Percentiles rank a stretch among this genome's conserved stretches.
Conservation (phyloP, 257 asterid species). For the Verbascum thapsus region DNA sequence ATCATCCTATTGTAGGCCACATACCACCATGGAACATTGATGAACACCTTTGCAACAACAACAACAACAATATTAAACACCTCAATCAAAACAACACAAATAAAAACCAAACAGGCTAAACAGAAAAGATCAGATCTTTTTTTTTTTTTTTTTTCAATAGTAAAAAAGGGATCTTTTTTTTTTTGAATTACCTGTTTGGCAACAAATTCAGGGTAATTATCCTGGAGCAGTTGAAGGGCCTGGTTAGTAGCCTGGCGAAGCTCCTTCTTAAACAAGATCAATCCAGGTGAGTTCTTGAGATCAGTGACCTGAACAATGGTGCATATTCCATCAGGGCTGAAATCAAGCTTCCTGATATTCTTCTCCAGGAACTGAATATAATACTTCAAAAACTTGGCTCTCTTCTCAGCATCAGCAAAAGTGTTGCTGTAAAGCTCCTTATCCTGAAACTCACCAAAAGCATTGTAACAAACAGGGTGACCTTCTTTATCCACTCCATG, state of each 20-base stretch:
- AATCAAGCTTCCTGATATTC: slow-evolving; percentile 75
- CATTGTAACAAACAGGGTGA: slow-evolving; percentile 84
- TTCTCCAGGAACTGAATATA: slow-evolving; percentile 82
- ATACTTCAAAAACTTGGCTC: slow-evolving; percentile 70
- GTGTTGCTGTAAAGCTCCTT: slow-evolving; percentile 83
- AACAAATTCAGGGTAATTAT: slow-evolving; percentile 92
- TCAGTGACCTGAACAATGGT: slow-evolving; percentile 88
- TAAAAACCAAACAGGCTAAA: neutral
- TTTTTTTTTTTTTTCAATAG: no score
- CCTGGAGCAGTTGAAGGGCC: slow-evolving; percentile 89
- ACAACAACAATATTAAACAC: slow-evolving; percentile 21
- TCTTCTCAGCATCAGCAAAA: slow-evolving; percentile 81
- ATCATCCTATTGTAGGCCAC: slow-evolving; percentile 90
- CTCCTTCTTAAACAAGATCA: slow-evolving; percentile 79
- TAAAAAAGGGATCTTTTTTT: slow-evolving; percentile 2
- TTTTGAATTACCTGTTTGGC: slow-evolving; percentile 74
- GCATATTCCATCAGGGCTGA: slow-evolving; percentile 74
- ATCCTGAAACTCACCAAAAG: slow-evolving; percentile 85
- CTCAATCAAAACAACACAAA: neutral
- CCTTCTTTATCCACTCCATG: slow-evolving; percentile 88
- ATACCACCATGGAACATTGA: slow-evolving; percentile 99
- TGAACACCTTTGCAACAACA: slow-evolving; percentile 59
- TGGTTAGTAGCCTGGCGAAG: slow-evolving; percentile 81
- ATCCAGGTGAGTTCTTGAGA: slow-evolving; percentile 82
- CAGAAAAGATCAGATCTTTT: slow-evolving; percentile 1